These are phyloP conservation scores for Aspergillus melleus DNA, from an alignment of 2,329 filamentous ascomycete species.

Conservation along the genomic window DNA sequence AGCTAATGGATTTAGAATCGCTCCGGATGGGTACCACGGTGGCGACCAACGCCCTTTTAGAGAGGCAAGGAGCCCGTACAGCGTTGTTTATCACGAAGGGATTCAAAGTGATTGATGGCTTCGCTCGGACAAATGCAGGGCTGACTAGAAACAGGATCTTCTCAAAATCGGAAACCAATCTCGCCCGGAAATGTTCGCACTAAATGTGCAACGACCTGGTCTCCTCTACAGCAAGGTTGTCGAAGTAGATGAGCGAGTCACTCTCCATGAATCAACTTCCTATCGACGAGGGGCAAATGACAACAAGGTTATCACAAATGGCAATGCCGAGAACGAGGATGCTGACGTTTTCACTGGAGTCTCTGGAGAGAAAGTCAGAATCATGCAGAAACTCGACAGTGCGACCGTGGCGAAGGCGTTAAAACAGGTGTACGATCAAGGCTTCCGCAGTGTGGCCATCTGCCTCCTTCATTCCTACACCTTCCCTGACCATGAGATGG, in stretches of 20 bases:
- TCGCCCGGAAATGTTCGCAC: constrained; percentile 84
- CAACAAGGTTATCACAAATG: constrained; percentile 60
- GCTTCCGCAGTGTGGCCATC: constrained; percentile 80
- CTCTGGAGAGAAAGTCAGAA: constrained; percentile 68
- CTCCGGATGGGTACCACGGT: constrained; percentile 94
- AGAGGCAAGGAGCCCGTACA: constrained; percentile 86
- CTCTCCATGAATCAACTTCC: no score
- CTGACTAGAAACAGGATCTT: constrained; percentile 53
- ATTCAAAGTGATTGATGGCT: constrained; percentile 58
- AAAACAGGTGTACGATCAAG: constrained; percentile 66
- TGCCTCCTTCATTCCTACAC: constrained; percentile 93
- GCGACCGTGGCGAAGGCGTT: constrained; percentile 59
- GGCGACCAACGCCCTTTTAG: constrained; percentile 86
- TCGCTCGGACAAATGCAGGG: no score
- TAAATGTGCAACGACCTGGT: constrained; percentile 83
- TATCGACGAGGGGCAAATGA: constrained; percentile 53
- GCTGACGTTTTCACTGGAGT: neutral
- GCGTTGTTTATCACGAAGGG: constrained; percentile 84
- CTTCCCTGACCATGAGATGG: constrained; percentile 76
- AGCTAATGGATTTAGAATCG: no score
- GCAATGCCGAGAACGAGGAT: constrained; percentile 46
- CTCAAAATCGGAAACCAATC: constrained; percentile 88
- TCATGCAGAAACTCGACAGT: constrained; percentile 61
- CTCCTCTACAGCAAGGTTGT: constrained; percentile 81
- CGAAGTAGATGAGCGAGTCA: constrained; percentile 85